A percentile compares a stretch with the other conserved stretches of the same genome.
phyloP scores from a whole-genome alignment of 2,329 filamentous ascomycete species.

The Monosporascus sp. region DNA sequence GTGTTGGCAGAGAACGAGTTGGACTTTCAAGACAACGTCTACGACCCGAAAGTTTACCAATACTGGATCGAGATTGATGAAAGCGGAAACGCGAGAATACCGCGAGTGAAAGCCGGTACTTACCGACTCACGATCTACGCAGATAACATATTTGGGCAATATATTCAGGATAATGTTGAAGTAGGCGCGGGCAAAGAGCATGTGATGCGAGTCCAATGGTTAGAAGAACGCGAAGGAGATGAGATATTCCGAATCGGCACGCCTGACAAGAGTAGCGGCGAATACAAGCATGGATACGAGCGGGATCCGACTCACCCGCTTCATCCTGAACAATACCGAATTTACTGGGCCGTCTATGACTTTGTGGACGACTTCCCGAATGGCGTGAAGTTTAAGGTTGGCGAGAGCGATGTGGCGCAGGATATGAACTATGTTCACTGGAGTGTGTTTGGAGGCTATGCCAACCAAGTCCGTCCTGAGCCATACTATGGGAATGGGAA shows the following conservation, averaged over 20 bases:
- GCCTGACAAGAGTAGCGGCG: constrained; percentile 56
- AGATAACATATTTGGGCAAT: constrained; percentile 57
- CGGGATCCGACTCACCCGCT: constrained; percentile 42
- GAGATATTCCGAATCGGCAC: constrained; percentile 60
- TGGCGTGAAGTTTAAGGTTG: constrained; percentile 53
- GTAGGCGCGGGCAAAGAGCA: constrained; percentile 36
- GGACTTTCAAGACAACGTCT: constrained; percentile 55
- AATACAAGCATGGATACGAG: constrained; percentile 54
- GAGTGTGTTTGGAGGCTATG: constrained; percentile 56
- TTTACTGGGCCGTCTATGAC: constrained; percentile 58
- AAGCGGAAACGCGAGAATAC: constrained; percentile 45
- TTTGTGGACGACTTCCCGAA: constrained; percentile 54
- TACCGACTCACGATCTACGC: constrained; percentile 61
- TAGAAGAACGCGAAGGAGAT: constrained; percentile 47
- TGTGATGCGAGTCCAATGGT: constrained; percentile 40
- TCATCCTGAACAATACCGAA: constrained; percentile 51
- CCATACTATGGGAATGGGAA: constrained; percentile 36
- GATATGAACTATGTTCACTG: constrained; percentile 63
- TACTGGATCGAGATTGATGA: constrained; percentile 53
- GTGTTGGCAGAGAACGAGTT: constrained; percentile 47
- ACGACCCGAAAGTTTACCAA: constrained; percentile 51
- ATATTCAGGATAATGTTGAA: constrained; percentile 43
- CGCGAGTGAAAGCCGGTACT: constrained; percentile 48
- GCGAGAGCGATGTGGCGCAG: constrained; percentile 39
- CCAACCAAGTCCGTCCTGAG: constrained; percentile 39